Evolutionary conservation across 2,329 filamentous ascomycete genomes (phyloP).

Genomic region (Talaromyces sp.): DNA sequence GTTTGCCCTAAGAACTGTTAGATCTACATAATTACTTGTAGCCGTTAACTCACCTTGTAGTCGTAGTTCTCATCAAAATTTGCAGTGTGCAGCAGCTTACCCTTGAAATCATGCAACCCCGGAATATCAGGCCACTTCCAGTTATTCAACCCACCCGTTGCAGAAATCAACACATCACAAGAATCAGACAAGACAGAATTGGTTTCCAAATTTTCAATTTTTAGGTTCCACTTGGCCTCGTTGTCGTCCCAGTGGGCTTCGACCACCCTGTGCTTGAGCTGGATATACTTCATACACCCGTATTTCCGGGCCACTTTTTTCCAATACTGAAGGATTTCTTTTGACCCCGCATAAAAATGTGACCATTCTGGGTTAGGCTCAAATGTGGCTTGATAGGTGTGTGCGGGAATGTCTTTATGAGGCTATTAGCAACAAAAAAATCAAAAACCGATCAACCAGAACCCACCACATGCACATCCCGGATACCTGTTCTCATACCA

Average conservation of each 20-base stretch:
- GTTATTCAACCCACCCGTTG: constrained; percentile 26
- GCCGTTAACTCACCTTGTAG: constrained; percentile 9
- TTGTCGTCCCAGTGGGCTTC: constrained; percentile 24
- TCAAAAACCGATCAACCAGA: not conserved
- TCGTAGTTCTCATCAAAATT: constrained; percentile 28
- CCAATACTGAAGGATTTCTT: constrained; percentile 25
- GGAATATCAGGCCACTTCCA: constrained; percentile 40
- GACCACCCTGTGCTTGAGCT: constrained; percentile 20
- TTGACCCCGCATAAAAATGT: constrained; percentile 18
- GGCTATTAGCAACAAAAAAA: not conserved
- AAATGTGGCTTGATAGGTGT: constrained; percentile 12
- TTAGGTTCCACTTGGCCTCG: constrained; percentile 22
- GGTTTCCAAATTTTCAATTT: constrained; percentile 13
- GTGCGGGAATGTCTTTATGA: constrained; percentile 5
- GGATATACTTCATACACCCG: constrained; percentile 21
- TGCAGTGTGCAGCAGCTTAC: constrained; percentile 35
- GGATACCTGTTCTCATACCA: constrained; percentile 15
- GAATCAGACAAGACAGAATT: constrained; percentile 12
- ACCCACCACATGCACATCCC: constrained; percentile 12
- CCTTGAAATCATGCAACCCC: constrained; percentile 39
- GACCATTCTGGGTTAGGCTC: constrained; percentile 13
- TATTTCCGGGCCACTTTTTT: constrained; percentile 19
- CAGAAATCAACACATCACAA: constrained; percentile 22
- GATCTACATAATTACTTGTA: not conserved
- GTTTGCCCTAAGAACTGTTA: constrained; percentile 17